Evolutionary conservation across 345 rosid genomes (phyloP), one percentile per base, ranked within the genome.

Genomic region (Anastatica hierochuntica): DNA sequence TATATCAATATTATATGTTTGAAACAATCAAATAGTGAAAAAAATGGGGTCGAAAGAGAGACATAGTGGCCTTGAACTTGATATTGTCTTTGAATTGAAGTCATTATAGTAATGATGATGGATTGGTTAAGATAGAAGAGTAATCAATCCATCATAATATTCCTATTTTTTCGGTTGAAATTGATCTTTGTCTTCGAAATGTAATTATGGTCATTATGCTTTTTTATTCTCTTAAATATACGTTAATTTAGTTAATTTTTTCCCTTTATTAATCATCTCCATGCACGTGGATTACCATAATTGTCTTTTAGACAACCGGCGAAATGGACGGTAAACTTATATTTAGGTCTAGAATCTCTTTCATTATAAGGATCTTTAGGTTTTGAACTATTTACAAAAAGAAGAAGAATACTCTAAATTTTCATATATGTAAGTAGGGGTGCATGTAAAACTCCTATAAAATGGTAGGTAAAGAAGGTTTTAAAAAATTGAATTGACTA

Each of bases 211-310:
- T 52, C 43, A 42, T 50, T 8, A 51, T 52, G 33, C 19, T n/a
- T 20, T 41, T 52, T 51, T 23, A 14, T 19, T 30, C 10, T 5
- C 1, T 39, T 5, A 5, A 10, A n/a, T 20, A 4, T n/a, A 20
- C 13, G 45, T 20, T 53, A 10, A 24, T 45, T 44, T 46, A 17
- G 39, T 63, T 21, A 47, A 13, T 14, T 56, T 4, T 10, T 38
- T 9, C 57, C 14, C 62, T 49, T 29, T 35, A 53, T 21, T 21
- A 5, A n/a, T n/a, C n/a, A n/a, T n/a, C n/a, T n/a, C n/a, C n/a
- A 18, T 49, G 30, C 63, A 65, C 63, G 53, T 65, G 53, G 46
- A 49, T 43, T 36, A 17, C 33, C 58, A 43, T 65, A n/a, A 65
- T 51, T 57, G 47, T 41, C 23, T 7, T 40, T 11, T 18, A 6